These are phyloP conservation scores for Zizania palustris DNA, from an alignment of 202 grass and related monocot species.

Conservation along the genomic window DNA sequence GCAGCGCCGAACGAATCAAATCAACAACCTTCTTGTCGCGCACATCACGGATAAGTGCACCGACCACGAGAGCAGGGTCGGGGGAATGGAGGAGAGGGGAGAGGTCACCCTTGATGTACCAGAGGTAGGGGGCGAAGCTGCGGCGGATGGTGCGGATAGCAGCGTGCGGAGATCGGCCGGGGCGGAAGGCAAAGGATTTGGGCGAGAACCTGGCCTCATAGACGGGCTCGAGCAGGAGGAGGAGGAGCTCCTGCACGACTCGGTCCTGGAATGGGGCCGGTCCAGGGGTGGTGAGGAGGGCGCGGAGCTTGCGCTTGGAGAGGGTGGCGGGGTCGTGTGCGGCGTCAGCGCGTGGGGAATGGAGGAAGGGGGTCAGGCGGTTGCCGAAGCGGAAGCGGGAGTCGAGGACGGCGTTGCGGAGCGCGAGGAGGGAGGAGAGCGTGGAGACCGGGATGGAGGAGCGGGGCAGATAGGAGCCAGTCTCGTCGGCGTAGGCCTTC, in stretches of 20 bases:
- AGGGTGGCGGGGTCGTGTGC: conserved; percentile 64
- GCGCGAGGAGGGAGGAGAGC: conserved; percentile 66
- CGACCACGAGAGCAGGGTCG: conserved; percentile 61
- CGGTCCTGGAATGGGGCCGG: conserved; percentile 81
- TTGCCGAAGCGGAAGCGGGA: conserved; percentile 84
- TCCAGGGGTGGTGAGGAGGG: conserved; percentile 67
- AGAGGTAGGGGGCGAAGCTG: conserved; percentile 83
- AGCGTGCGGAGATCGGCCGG: conserved; percentile 71
- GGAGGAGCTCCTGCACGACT: conserved; percentile 84
- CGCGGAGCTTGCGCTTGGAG: conserved; percentile 95
- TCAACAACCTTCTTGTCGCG: conserved; percentile 71
- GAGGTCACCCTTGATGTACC: conserved; percentile 92
- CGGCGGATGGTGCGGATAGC: conserved; percentile 79
- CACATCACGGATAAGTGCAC: conserved; percentile 52
- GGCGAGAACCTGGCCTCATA: conserved; percentile 84
- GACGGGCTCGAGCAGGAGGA: conserved; percentile 82
- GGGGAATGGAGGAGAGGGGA: conserved; percentile 76
- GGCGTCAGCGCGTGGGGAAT: conserved; percentile 60
- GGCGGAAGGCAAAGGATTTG: conserved; percentile 86
- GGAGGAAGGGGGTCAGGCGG: conserved; percentile 72
- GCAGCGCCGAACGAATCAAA: conserved; percentile 74
- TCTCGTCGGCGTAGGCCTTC: conserved; percentile 91
- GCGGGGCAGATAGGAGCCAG: conserved; percentile 86
- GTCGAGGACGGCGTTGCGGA: conserved; percentile 85
- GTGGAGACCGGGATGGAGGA: conserved; percentile 63